Conservation (phyloP, 192 early-diverging fungal genomes). For the Linnemannia exigua region DNA sequence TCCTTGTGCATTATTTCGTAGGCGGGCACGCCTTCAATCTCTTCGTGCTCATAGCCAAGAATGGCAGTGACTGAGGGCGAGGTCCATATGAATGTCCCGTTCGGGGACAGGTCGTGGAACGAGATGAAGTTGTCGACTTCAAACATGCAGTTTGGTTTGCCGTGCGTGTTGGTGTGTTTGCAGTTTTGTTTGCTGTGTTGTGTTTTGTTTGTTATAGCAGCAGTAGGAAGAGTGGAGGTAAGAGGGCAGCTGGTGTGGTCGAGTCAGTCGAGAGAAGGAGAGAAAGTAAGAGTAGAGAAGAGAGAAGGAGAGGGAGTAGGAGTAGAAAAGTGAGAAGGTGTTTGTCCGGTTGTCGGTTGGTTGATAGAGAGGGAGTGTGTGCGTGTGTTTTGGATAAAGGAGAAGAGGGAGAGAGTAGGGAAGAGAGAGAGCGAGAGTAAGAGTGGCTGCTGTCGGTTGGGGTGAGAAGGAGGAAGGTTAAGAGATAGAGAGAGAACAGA, state of each 20-base stretch:
- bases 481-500: neutral
- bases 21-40: constrained; percentile 54
- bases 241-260: neutral
- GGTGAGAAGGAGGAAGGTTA: too few species aligned
- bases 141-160: constrained; percentile 20
- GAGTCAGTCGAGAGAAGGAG: too few species aligned
- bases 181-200: neutral
- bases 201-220: neutral
- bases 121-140: constrained; percentile 60
- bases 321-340: neutral
- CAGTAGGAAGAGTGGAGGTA: neutral
- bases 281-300: too few species aligned
- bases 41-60: constrained; percentile 61
- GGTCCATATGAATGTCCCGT: constrained; percentile 50
- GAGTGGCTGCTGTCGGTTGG: too few species aligned
- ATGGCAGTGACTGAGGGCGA: constrained; percentile 57
- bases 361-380: neutral
- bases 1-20: constrained; percentile 59
- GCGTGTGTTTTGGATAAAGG: too few species aligned
- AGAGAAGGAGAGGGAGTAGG: neutral
- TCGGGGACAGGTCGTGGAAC: constrained; percentile 62
- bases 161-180: neutral
- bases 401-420: neutral
- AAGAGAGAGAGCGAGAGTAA: constrained; percentile 6
- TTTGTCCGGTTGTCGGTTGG: neutral